Base-by-base conservation (phyloP, 495 filamentous ascomycete genomes). In the Letharia lupina region DNA sequence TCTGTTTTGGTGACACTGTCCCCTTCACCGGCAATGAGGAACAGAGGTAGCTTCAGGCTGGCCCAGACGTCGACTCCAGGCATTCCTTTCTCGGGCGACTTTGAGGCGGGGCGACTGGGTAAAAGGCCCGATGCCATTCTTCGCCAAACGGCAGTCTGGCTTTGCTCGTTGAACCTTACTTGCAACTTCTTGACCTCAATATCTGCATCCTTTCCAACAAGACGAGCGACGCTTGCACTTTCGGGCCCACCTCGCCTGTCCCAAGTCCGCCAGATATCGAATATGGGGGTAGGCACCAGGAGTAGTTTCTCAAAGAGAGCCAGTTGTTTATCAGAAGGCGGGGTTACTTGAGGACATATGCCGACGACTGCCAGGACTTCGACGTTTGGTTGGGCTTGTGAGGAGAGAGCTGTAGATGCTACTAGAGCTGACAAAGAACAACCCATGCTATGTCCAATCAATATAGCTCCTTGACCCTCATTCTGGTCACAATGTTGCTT, bases 381-480 rank as follows among this genome's bases (percentile, higher is more conserved):
- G 23, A 86, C 75, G 69, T 83, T 80, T 40, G 91, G 68, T 12
- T 76, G 70, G 18, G 73, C 83, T 28, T 87, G 90, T 56, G 90
- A 86, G 41, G 96, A 78, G 20, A 89, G 75, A 45, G 87, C 87
- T 13, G 89, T 35, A 13, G 52, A 56, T 33, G 90, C 87, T 47
- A 98, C 78, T 20, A 89, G 75, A 47, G 87, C 87, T 16, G 89
- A 87, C 16, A 96, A 76, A 4, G 89, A 91, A 68, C 88, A 89
- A 15, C 93, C 93, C 82, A 96, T 86, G 69, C 90, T 94, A 73
- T 98, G 93, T 10, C 87, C 91, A 37, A 98, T 83, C 28, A 97
- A 73, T 28, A 97, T 82, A 15, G 96, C 83, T 4, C 85, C 81
- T 73, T 96, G 93, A 12, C 80, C 81, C n/a, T 80, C 79, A 9